These are phyloP conservation scores for Rhododendron griersonianum DNA, from an alignment of 148 eudicot genomes.

Conservation along the genomic window DNA sequence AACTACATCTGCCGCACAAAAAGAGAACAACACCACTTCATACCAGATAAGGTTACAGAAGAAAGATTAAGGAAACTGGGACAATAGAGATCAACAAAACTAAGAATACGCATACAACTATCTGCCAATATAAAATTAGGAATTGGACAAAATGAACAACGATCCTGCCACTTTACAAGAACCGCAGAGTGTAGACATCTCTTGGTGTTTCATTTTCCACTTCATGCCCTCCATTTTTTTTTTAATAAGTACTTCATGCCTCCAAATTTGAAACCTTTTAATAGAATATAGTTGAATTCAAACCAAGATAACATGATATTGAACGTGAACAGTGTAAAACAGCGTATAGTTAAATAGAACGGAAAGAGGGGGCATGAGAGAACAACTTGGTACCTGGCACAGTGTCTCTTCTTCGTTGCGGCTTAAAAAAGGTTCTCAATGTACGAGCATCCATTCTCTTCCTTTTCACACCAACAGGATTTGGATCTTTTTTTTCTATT, in stretches of 20 bases:
- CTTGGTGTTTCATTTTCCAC: constrained; percentile 1
- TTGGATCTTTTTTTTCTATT: constrained; percentile 20
- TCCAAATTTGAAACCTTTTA: neutral
- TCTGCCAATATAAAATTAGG: neutral
- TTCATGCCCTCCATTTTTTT: neutral
- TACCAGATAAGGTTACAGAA: neutral
- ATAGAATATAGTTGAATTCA: neutral
- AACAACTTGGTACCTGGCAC: constrained; percentile 14
- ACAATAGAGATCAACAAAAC: neutral
- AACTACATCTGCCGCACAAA: neutral
- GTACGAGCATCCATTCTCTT: constrained; percentile 35
- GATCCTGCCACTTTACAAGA: neutral
- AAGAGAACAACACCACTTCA: neutral
- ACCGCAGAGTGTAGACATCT: neutral
- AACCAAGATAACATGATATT: neutral
- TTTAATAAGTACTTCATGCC: neutral
- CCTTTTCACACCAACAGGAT: constrained; percentile 29
- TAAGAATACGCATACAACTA: neutral
- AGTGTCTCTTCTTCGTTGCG: neutral
- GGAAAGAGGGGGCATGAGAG: neutral
- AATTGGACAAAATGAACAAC: neutral
- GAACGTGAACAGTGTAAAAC: neutral
- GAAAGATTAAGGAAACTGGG: neutral
- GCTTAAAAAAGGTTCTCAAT: constrained; percentile 29
- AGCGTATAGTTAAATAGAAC: neutral